phyloP scores from a whole-genome alignment of 2,329 filamentous ascomycete genomes.

The Hypoxylon sp. region DNA sequence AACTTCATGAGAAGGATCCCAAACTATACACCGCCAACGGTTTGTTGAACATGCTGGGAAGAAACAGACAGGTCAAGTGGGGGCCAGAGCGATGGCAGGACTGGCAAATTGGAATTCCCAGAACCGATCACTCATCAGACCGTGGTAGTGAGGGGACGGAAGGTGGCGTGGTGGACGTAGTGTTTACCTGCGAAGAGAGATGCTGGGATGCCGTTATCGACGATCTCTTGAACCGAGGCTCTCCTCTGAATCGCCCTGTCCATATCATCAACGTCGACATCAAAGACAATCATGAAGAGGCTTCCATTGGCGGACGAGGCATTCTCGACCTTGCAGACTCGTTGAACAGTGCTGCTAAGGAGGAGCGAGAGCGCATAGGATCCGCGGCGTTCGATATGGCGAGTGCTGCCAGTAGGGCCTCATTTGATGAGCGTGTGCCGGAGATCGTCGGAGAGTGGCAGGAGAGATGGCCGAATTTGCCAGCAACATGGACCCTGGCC shows the following conservation, averaged over 20 bases:
- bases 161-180: constrained; percentile 90
- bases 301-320: constrained; percentile 87
- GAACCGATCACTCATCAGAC: constrained; percentile 81
- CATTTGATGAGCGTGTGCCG: constrained; percentile 93
- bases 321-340: constrained; percentile 92
- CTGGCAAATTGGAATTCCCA: constrained; percentile 89
- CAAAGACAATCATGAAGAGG: constrained; percentile 98
- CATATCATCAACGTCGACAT: constrained; percentile 99
- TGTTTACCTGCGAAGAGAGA: constrained; percentile 97
- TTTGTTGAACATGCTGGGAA: constrained; percentile 93
- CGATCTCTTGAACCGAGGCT: constrained; percentile 87
- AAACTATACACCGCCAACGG: constrained; percentile 93
- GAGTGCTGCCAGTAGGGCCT: constrained; percentile 74
- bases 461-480: constrained; percentile 91
- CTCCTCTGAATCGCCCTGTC: constrained; percentile 90
- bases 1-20: constrained; percentile 87
- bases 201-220: constrained; percentile 99
- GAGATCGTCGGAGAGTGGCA: constrained; percentile 95
- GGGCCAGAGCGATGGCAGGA: constrained; percentile 98
- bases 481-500: constrained; percentile 92
- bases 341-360: constrained; percentile 83
- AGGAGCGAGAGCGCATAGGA: constrained; percentile 80
- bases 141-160: constrained; percentile 86
- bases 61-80: constrained; percentile 93
- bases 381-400: constrained; percentile 78